These are phyloP conservation scores for Saccharomyces hybrid DNA, from an alignment of 1,139 yeast genomes.

Conservation along the genomic window DNA sequence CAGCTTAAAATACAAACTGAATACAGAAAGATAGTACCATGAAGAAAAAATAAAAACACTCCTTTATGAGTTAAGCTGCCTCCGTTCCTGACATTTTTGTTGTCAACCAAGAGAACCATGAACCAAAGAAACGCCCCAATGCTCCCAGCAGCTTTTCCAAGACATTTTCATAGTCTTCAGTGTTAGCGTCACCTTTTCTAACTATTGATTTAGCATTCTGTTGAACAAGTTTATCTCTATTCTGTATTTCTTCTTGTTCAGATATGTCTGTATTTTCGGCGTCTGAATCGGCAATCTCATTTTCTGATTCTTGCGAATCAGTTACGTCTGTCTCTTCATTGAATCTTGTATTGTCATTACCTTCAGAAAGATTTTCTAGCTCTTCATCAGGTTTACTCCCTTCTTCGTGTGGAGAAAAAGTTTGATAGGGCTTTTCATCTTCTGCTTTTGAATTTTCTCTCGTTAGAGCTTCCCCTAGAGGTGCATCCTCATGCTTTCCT, in stretches of 20 bases:
- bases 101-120: slow-evolving; percentile 12
- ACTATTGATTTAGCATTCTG: slow-evolving; percentile 6
- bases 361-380: not conserved
- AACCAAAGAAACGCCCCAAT: slow-evolving; percentile 11
- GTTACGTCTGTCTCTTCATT: not conserved
- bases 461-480: not conserved
- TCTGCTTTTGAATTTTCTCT: not conserved
- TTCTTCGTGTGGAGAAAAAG: not conserved
- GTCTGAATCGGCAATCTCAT: not conserved
- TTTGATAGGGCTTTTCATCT: not conserved
- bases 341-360: not conserved
- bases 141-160: slow-evolving; percentile 10
- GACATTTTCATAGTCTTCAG: slow-evolving; percentile 14
- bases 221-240: not conserved
- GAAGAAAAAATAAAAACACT: not conserved
- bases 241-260: no score
- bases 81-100: not conserved
- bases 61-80: slow-evolving; percentile 2
- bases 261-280: not conserved
- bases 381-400: slow-evolving; percentile 2
- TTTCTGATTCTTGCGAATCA: not conserved
- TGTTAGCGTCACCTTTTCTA: slow-evolving; percentile 6
- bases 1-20: not conserved
- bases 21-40: not conserved
- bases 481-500: not conserved